phyloP scores from a whole-genome alignment of 805 yeast species.

The Kuraishia floccosa region DNA sequence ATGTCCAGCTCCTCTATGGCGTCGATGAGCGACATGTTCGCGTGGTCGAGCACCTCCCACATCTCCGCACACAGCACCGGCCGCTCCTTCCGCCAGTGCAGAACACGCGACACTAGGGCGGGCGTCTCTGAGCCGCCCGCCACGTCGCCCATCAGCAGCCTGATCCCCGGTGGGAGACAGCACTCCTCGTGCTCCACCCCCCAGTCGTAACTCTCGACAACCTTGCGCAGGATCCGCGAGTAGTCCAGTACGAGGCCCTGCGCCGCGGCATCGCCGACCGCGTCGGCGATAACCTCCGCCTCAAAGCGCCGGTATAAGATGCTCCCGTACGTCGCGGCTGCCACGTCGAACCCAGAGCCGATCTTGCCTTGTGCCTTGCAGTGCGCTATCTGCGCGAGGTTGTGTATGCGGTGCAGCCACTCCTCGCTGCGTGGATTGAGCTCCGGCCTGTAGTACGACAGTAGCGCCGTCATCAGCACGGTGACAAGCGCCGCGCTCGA shows the following conservation, averaged over 20 bases:
- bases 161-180: slow-evolving; percentile 55
- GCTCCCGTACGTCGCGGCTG: slow-evolving; percentile 89
- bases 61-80: slow-evolving; percentile 38
- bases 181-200: slow-evolving; percentile 40
- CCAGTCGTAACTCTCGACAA: slow-evolving; percentile 47
- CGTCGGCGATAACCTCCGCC: slow-evolving; percentile 34
- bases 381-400: slow-evolving; percentile 80
- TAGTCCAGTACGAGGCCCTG: slow-evolving; percentile 9
- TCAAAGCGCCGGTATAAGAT: slow-evolving; percentile 70
- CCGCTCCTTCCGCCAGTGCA: slow-evolving; percentile 50
- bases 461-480: slow-evolving; percentile 61
- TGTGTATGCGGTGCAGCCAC: slow-evolving; percentile 45
- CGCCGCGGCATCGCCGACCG: slow-evolving; percentile 19
- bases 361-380: slow-evolving; percentile 91
- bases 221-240: slow-evolving; percentile 15
- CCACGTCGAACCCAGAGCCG: slow-evolving; percentile 97
- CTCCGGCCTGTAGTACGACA: slow-evolving; percentile 28
- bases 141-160: slow-evolving; percentile 86
- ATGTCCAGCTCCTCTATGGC: slow-evolving; percentile 29
- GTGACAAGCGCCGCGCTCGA: slow-evolving; percentile 92
- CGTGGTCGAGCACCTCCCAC: slow-evolving; percentile 42
- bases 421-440: slow-evolving; percentile 16
- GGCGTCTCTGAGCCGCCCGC: slow-evolving; percentile 93
- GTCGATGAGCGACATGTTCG: slow-evolving; percentile 47
- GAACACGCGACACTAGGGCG: slow-evolving; percentile 67